These are phyloP conservation scores for Exophiala lecanii-corni DNA, from an alignment of 2,329 filamentous ascomycete species.

Conservation along the genomic window DNA sequence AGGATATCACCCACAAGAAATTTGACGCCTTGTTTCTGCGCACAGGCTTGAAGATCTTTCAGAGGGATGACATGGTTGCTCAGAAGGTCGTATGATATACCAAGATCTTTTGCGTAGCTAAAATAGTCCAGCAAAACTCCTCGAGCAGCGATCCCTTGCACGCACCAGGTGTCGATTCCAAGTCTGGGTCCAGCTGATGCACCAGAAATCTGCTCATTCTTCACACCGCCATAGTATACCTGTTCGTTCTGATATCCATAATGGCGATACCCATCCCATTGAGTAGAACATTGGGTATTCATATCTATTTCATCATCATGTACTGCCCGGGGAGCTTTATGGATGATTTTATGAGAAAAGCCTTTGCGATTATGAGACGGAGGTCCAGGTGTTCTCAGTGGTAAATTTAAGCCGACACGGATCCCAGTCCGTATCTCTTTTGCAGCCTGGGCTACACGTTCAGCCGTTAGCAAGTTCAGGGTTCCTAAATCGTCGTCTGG, in stretches of 20 bases:
- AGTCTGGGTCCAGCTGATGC: too few species aligned
- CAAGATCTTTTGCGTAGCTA: conserved; percentile 46
- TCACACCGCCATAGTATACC: conserved; percentile 23
- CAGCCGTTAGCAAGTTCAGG: conserved; percentile 4
- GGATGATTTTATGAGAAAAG: not conserved
- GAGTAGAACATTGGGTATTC: conserved; percentile 12
- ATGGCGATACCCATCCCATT: conserved; percentile 16
- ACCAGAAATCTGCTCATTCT: too few species aligned
- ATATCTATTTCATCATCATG: conserved; percentile 23
- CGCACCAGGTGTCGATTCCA: conserved; percentile 39
- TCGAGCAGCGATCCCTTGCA: conserved; percentile 37
- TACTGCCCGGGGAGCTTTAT: not conserved
- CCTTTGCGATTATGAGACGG: not conserved
- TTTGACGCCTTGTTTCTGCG: conserved; percentile 32
- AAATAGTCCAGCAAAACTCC: conserved; percentile 39
- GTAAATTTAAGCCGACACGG: not conserved
- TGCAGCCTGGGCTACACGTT: not conserved
- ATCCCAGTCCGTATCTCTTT: not conserved
- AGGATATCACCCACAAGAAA: conserved; percentile 59
- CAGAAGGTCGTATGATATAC: conserved; percentile 44
- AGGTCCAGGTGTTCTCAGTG: not conserved
- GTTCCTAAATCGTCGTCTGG: conserved; percentile 1
- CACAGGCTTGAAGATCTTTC: conserved; percentile 52
- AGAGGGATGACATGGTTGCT: conserved; percentile 44
- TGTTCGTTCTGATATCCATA: conserved; percentile 9